Evolutionary conservation across 306 rosid genomes (phyloP).

Genomic region (Gastrolobium villosum): DNA sequence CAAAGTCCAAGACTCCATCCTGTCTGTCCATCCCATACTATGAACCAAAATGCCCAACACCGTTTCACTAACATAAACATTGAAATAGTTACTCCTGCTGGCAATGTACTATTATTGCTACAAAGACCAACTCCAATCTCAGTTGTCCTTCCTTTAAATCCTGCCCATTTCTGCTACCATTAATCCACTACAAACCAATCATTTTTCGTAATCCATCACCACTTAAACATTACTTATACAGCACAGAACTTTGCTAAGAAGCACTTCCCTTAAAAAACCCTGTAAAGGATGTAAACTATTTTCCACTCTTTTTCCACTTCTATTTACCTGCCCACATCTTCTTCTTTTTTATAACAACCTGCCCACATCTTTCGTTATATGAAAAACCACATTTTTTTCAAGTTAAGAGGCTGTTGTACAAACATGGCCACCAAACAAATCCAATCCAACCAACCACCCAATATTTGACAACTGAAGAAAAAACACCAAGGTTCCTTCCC

Average conservation of each 20-base stretch:
- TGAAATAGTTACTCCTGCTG: background rate
- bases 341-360: too few species aligned
- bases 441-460: conserved; percentile 31
- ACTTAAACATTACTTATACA: background rate
- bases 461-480: conserved; percentile 2
- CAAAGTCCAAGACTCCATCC: background rate
- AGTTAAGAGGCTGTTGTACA: background rate
- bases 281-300: background rate
- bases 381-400: background rate
- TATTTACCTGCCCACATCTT: background rate
- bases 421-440: conserved; percentile 9
- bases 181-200: conserved; percentile 18
- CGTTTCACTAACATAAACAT: conserved; percentile 5
- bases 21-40: conserved; percentile 8
- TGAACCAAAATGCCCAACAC: conserved; percentile 1
- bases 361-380: background rate
- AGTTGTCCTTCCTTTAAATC: background rate
- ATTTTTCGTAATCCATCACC: background rate
- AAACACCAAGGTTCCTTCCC: background rate
- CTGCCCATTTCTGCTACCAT: background rate
- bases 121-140: conserved; percentile 4
- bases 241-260: background rate
- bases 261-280: conserved; percentile 9
- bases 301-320: background rate
- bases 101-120: background rate